Evolutionary conservation across 225 moss, liverwort and hornwort genomes (phyloP).

Genomic region (Sphagnum contortum): DNA sequence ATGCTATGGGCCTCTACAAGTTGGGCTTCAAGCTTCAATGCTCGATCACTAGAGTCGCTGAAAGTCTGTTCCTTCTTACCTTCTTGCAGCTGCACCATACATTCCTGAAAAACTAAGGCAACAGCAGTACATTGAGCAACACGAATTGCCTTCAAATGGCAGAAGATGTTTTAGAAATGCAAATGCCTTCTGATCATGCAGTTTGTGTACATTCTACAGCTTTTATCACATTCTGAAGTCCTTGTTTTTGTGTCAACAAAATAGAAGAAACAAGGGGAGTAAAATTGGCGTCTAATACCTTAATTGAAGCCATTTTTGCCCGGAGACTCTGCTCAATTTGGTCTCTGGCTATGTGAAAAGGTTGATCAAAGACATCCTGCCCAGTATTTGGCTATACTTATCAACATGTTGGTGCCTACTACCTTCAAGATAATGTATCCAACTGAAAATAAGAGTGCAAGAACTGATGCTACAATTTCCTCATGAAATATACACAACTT

Average conservation of each 20-base stretch:
- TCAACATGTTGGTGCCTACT: too few species aligned
- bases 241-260: too few species aligned
- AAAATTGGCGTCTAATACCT: constrained; percentile 22
- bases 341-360: constrained; percentile 93
- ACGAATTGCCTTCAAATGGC: too few species aligned
- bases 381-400: background rate
- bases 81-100: constrained; percentile 90
- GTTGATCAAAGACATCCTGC: constrained; percentile 94
- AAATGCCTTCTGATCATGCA: too few species aligned
- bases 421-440: too few species aligned
- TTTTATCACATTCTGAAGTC: too few species aligned
- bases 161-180: too few species aligned
- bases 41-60: constrained; percentile 58
- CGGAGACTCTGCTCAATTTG: constrained; percentile 97
- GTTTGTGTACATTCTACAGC: too few species aligned
- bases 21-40: constrained; percentile 78
- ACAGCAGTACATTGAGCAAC: too few species aligned
- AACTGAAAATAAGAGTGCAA: too few species aligned
- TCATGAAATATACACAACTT: too few species aligned
- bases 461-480: too few species aligned
- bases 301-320: constrained; percentile 90
- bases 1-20: constrained; percentile 78
- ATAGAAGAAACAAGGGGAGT: background rate
- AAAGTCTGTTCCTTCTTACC: constrained; percentile 35
- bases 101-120: constrained; percentile 36